phyloP scores from a whole-genome alignment of 202 grass and related monocot species.

The Sporobolus alterniflorus region DNA sequence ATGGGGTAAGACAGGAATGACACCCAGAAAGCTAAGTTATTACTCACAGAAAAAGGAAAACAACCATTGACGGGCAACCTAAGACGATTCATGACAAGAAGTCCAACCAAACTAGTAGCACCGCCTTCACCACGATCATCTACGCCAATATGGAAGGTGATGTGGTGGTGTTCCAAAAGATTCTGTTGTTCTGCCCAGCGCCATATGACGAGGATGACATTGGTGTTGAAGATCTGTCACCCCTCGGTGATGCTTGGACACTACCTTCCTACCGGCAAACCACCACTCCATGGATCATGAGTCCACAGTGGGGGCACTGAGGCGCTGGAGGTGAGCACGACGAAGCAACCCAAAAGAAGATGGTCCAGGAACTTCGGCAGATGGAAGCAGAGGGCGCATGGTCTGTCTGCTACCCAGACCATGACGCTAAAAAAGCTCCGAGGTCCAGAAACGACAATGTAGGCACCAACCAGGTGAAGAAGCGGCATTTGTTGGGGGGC shows the following conservation, averaged over 20 bases:
- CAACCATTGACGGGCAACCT: background rate
- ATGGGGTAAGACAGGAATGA: background rate
- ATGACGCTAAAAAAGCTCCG: background rate
- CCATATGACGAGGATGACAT: background rate
- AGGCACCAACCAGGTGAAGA: background rate
- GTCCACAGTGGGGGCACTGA: background rate
- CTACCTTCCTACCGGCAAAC: background rate
- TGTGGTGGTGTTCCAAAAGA: background rate
- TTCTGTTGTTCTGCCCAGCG: background rate
- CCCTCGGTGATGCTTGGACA: background rate
- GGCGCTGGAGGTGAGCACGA: background rate
- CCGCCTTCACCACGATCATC: background rate
- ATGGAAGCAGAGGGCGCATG: background rate
- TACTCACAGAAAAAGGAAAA: background rate
- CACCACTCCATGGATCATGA: background rate
- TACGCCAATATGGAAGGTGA: background rate
- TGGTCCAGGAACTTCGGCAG: background rate
- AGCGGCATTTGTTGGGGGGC: background rate
- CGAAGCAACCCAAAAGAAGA: background rate
- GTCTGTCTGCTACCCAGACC: background rate
- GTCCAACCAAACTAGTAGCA: background rate
- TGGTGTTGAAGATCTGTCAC: background rate
- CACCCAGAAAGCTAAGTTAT: background rate
- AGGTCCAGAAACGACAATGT: background rate
- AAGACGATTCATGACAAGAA: slow-evolving; percentile 2